These are phyloP conservation scores for Cytauxzoon felis DNA, from an alignment of 169 alveolate species.

Conservation along the genomic window DNA sequence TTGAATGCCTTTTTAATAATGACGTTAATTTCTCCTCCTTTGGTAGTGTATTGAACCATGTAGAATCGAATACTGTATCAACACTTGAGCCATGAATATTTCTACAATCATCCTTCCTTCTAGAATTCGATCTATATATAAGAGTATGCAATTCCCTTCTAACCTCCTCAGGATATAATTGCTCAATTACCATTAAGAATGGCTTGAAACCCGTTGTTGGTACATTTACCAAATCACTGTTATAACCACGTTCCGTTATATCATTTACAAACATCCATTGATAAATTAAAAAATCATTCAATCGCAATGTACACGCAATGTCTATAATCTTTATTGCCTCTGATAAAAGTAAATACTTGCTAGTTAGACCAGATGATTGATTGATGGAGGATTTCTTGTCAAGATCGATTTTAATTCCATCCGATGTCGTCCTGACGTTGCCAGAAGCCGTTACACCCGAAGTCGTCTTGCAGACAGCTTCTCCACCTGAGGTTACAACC, in stretches of 20 bases:
- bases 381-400: too few species aligned
- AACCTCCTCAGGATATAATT: constrained; percentile 44
- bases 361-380: too few species aligned
- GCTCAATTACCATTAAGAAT: constrained; percentile 55
- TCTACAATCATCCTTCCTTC: too few species aligned
- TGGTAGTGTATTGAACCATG: not conserved
- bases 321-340: constrained; percentile 60
- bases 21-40: too few species aligned
- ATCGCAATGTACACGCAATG: constrained; percentile 49
- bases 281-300: constrained; percentile 54
- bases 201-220: constrained; percentile 45
- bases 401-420: too few species aligned
- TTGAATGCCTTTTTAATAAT: too few species aligned
- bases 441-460: too few species aligned
- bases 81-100: too few species aligned
- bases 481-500: too few species aligned
- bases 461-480: too few species aligned
- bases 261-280: constrained; percentile 66
- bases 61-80: too few species aligned
- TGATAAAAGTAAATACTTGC: constrained; percentile 13
- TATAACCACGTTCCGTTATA: constrained; percentile 19
- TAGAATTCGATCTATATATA: constrained; percentile 8
- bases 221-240: not conserved
- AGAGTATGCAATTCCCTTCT: constrained; percentile 22
- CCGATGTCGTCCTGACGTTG: too few species aligned